phyloP scores from a whole-genome alignment of 2,329 filamentous ascomycete genomes.

The Monosporascus sp. region DNA sequence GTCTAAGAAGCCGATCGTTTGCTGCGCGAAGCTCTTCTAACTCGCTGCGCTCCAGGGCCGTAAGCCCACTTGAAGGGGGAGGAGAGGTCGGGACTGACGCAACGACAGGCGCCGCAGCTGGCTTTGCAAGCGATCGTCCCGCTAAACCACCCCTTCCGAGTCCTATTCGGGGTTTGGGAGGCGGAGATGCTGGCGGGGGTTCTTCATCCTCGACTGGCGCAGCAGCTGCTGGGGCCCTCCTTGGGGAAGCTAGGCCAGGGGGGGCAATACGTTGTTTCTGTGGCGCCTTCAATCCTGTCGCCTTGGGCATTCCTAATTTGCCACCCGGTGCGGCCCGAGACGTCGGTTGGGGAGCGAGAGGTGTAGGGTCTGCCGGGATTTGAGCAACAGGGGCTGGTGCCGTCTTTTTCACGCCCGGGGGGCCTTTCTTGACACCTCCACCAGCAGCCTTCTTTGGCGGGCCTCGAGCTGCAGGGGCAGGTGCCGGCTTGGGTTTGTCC shows the following conservation, averaged over 20 bases:
- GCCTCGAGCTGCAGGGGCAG: conserved; percentile 52
- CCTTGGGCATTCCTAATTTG: conserved; percentile 53
- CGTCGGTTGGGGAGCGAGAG: conserved; percentile 54
- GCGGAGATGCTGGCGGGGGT: conserved; percentile 42
- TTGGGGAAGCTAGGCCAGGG: conserved; percentile 47
- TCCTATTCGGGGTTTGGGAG: conserved; percentile 58
- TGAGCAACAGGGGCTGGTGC: conserved; percentile 34
- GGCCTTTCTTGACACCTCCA: conserved; percentile 43
- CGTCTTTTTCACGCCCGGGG: conserved; percentile 50
- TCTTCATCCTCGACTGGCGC: conserved; percentile 54
- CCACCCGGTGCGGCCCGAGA: conserved; percentile 41
- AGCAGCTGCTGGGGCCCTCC: conserved; percentile 40
- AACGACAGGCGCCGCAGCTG: conserved; percentile 46
- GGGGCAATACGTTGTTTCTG: conserved; percentile 48
- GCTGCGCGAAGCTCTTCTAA: conserved; percentile 81
- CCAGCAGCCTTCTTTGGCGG: conserved; percentile 32
- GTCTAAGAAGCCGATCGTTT: conserved; percentile 70
- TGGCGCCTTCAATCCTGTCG: conserved; percentile 56
- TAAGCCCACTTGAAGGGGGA: conserved; percentile 60
- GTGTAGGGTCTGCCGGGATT: conserved; percentile 43
- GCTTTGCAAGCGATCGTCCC: conserved; percentile 78
- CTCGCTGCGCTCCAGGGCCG: conserved; percentile 82
- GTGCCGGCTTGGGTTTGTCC: conserved; percentile 81
- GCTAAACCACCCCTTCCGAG: conserved; percentile 78
- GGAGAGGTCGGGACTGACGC: conserved; percentile 51